Conservation (phyloP, 441 rosid genomes). For the Macaranga tanarius region DNA sequence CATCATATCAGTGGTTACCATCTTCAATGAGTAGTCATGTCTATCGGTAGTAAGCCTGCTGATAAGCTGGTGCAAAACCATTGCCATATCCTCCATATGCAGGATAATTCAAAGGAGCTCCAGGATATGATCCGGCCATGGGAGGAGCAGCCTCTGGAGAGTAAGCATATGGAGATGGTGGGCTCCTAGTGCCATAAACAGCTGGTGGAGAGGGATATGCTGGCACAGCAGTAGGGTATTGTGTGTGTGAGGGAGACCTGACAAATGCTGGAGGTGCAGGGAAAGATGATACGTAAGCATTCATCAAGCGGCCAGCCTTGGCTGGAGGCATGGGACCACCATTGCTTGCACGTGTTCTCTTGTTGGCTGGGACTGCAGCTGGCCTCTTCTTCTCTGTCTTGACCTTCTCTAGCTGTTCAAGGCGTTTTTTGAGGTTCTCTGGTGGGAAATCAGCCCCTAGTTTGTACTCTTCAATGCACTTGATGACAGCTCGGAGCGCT, state of each 20-base stretch:
- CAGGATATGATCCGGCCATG: slow-evolving; percentile 60
- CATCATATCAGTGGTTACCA: slow-evolving; percentile 91
- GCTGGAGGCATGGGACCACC: slow-evolving; percentile 99
- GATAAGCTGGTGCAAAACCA: slow-evolving; percentile 81
- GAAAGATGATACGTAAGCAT: slow-evolving; percentile 92
- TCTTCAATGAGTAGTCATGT: slow-evolving; percentile 56
- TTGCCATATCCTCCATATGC: slow-evolving; percentile 68
- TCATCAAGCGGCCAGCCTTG: slow-evolving; percentile 87
- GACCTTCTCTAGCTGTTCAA: slow-evolving; percentile 89
- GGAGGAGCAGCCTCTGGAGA: slow-evolving; percentile 77
- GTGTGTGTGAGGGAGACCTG: slow-evolving; percentile 78
- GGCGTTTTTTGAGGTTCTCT: slow-evolving; percentile 93
- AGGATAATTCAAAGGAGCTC: slow-evolving; percentile 72
- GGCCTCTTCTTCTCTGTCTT: slow-evolving; percentile 89
- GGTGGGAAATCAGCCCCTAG: slow-evolving; percentile 81
- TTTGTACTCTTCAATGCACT: slow-evolving; percentile 97
- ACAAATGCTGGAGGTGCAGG: slow-evolving; percentile 71
- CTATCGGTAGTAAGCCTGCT: slow-evolving; percentile 98
- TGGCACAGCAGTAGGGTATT: slow-evolving; percentile 59
- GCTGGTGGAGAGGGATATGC: slow-evolving; percentile 70
- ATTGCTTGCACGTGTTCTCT: slow-evolving; percentile 83
- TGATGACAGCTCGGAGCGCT: slow-evolving; percentile 81
- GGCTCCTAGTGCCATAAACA: slow-evolving; percentile 74
- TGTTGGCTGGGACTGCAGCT: slow-evolving; percentile 82
- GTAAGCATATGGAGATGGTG: slow-evolving; percentile 70